These are phyloP conservation scores for Trapa incisa DNA, from an alignment of 345 rosid genomes.

Conservation along the genomic window DNA sequence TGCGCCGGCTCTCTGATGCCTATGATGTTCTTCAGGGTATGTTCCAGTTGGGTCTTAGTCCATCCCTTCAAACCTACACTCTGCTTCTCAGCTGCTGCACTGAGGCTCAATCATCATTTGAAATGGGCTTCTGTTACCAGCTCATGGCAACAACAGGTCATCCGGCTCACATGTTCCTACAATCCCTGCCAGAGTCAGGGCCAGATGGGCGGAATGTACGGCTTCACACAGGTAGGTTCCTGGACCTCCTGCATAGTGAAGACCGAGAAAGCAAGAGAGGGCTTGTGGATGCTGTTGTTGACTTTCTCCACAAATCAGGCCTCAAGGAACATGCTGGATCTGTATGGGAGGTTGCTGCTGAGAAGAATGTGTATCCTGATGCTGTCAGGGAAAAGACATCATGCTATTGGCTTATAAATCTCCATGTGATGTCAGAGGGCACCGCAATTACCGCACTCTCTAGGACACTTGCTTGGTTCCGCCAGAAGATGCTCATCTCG, in stretches of 20 bases:
- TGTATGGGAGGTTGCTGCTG: conserved; percentile 87
- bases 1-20: conserved; percentile 57
- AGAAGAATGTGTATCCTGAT: conserved; percentile 75
- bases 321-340: conserved; percentile 87
- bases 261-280: conserved; percentile 98
- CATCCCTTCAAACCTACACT: conserved; percentile 78
- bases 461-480: conserved; percentile 86
- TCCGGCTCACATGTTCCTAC: conserved; percentile 70
- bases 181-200: conserved; percentile 65
- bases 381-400: conserved; percentile 65
- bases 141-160: conserved; percentile 78
- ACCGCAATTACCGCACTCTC: conserved; percentile 77
- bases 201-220: conserved; percentile 86
- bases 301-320: conserved; percentile 87
- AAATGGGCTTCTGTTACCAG: conserved; percentile 61
- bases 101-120: conserved; percentile 51
- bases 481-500: conserved; percentile 49
- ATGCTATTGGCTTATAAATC: conserved; percentile 82
- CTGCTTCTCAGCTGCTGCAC: conserved; percentile 85
- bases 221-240: conserved; percentile 56
- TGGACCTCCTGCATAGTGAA: conserved; percentile 86
- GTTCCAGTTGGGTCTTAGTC: conserved; percentile 53
- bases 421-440: conserved; percentile 96
- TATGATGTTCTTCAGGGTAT: conserved; percentile 59
- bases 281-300: conserved; percentile 72